Base-by-base conservation (phyloP, 129 eudicot species). In the Deinandra increscens region DNA sequence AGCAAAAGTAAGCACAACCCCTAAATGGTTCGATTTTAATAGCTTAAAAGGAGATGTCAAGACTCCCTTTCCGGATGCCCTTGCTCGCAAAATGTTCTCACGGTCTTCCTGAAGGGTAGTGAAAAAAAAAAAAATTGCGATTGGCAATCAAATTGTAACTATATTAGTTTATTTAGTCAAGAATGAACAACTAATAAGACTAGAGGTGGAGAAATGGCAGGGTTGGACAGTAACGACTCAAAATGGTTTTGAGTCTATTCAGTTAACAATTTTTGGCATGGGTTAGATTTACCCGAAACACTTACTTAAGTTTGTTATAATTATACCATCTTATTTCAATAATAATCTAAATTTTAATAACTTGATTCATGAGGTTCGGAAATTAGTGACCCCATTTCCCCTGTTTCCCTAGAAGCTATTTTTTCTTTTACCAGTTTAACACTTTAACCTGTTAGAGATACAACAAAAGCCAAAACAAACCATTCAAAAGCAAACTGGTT, bases 41-140 rank as follows among this genome's bases (percentile, higher is more conserved):
- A 92, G 78, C 82, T 83, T 88, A 54, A 92, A 92, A 31, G 98
- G 98, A 46, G 91, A 80, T 49, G 98, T 92, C 72, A 92, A 73
- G n/a, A 88, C 96, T 17, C 91, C 98, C 59, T 88, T 92, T 46
- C 96, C 96, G n/a, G 96, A 80, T 18, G 89, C 95, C 81, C 98
- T 81, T 64, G 98, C 96, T 65, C 98, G 87, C 74, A 92, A 81
- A 19, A 92, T 86, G 74, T 92, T 92, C 75, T 92, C 96, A 49
- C 96, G 95, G 61, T 92, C 98, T 81, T 92, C 98, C 98, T 91
- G 64, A 31, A 67, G 9, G 31, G 33, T 45, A 70, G 75, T 31
- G 31, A 64, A 60, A 55, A 66, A 11, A 18, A 54, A 49, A 34
- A 56, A 72, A 53, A 43, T 2, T 13, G n/a, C n/a, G n/a, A n/a